A percentile compares a stretch with the other conserved stretches of the same genome.
phyloP scores from a whole-genome alignment of 805 yeast species.

The Candida maris region DNA sequence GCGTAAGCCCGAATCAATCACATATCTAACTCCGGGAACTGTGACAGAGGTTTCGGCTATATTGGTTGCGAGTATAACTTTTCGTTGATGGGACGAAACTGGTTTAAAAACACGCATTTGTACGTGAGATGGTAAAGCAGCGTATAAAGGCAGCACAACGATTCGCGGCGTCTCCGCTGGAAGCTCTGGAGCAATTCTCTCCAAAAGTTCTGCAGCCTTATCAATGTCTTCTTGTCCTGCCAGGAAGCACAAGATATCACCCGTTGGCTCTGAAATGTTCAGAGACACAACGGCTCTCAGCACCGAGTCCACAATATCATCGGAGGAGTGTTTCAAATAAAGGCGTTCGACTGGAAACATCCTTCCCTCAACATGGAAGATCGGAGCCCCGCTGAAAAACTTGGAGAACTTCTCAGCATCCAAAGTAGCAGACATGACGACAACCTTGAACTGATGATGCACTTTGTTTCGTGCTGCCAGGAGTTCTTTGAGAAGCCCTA shows the following conservation, averaged over 20 bases:
- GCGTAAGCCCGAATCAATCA: constrained; percentile 86
- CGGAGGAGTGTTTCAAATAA: constrained; percentile 61
- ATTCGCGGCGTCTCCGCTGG: constrained; percentile 74
- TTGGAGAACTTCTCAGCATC: constrained; percentile 84
- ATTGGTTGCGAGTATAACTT: constrained; percentile 88
- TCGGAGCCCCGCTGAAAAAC: constrained; percentile 79
- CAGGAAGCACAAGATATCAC: constrained; percentile 88
- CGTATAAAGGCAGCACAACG: constrained; percentile 82
- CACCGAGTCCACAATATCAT: constrained; percentile 80
- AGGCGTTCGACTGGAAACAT: constrained; percentile 77
- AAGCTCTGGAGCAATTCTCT: constrained; percentile 56
- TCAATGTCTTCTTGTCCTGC: constrained; percentile 99
- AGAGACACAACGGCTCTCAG: constrained; percentile 73
- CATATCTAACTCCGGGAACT: constrained; percentile 90
- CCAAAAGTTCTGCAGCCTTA: constrained; percentile 63
- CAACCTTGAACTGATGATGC: constrained; percentile 51
- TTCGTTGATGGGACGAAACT: constrained; percentile 63
- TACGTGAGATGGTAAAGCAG: constrained; percentile 82
- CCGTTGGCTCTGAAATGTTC: constrained; percentile 73
- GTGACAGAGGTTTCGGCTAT: constrained; percentile 98
- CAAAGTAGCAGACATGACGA: constrained; percentile 95
- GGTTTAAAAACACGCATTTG: constrained; percentile 79
- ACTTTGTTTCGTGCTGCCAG: constrained; percentile 45
- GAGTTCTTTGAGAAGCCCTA: constrained; percentile 82
- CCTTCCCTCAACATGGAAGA: constrained; percentile 84